Evolutionary conservation across 2,329 filamentous ascomycete species (phyloP), one percentile per base, ranked within the genome.

Genomic region (Microdochium nivale): DNA sequence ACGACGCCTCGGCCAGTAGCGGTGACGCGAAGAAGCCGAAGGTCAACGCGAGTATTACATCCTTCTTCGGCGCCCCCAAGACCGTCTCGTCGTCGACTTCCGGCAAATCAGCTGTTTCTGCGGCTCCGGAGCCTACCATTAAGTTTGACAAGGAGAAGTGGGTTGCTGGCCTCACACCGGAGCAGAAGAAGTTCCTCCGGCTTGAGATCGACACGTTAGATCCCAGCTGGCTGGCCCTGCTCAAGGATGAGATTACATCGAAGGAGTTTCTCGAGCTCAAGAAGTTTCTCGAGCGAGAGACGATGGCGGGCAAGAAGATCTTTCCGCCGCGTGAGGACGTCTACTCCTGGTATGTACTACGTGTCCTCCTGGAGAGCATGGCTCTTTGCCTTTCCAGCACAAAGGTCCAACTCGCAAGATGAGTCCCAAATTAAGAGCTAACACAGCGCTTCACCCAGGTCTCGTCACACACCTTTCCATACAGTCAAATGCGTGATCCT

Each of bases 171-270:
- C 76, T 99, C 56, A 90, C 81, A 0, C 69, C 80, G 0, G 94
- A 99, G 71, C 89, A 96, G 68, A 89, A 83, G 64, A 78, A 86
- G 50, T 75, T 97, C 47, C 78, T 99, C 48, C 77, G 87, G 63
- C 78, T 99, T 40, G 94, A 99, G 72, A 96, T 99, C 59, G 83
- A 95, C 46, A 96, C 91, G 0, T 73, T 99, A 54, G 81, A 96
- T 65, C 88, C 91, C 54, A 95, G 86, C 72, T 99, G 94, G 92
- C 76, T 99, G 55, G 84, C 84, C 16, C 84, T 88, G 57, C 78
- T 99, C 53, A 95, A 95, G 67, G 90, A 95, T 55, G 91, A 96
- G 59, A 73, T 99, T 40, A 74, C 82, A 1, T 85, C 77, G 53
- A 82, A 83, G 24, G 86, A 91, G 53, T 99, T 99, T 64, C 74